Evolutionary conservation across 495 filamentous ascomycete species (phyloP), one percentile per base, ranked within the genome.

Genomic region (Daldinia caldariorum): DNA sequence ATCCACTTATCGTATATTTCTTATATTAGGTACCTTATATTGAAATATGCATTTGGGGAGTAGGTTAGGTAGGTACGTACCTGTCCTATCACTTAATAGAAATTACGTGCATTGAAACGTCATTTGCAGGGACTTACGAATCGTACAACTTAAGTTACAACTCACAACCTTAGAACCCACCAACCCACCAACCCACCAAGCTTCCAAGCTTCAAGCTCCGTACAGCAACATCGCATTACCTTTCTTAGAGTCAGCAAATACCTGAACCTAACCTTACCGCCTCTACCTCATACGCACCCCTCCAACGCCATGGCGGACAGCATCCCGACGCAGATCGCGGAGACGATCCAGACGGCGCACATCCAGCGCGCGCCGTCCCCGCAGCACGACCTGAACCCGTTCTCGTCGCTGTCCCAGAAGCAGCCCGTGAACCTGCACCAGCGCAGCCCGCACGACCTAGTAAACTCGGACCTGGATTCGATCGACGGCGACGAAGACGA

Each of bases 321-420:
- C 13, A 60, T 85, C 76, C 76, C 86, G 79, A 76, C 90, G 20
- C 86, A 92, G 67, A 79, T 93, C 61, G 88, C 91, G 18, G 89
- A 91, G 66, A 89, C 90, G 18, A 84, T 97, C 67, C 94, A 97
- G 78, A 87, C 90, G 13, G 91, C 90, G 34, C 90, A 90, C 67
- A 86, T 97, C 79, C 89, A 90, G 34, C 84, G 79, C 16, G 66
- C 87, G 39, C 92, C 93, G 1, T 90, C 88, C 26, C 84, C 89
- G 6, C 63, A 76, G 39, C 91, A 93, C 83, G 94, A 97, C 79
- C 68, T 94, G 74, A 94, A 94, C 78, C 93, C 93, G 13, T 84
- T 91, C 29, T 93, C 93, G 47, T 84, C 91, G 29, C 85, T 89
- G 14, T 87, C 89, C 61, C 75, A 83, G 73, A 87, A 88, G 79